phyloP scores from a whole-genome alignment of 2,329 filamentous ascomycete species.

The Curvularia spicifera region DNA sequence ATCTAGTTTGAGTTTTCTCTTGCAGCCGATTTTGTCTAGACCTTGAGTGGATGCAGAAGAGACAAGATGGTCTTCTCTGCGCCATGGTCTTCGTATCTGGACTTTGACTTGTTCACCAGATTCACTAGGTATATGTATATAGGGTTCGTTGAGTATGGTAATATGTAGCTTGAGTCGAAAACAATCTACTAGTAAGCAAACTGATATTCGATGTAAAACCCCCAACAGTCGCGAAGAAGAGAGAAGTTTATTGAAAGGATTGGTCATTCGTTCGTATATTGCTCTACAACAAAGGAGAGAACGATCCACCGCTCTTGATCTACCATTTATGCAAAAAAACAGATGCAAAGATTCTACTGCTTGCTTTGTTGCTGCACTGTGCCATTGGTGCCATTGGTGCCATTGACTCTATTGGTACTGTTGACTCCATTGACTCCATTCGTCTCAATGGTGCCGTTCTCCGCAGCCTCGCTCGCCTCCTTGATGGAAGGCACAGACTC shows the following conservation, averaged over 20 bases:
- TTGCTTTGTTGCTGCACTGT: background rate
- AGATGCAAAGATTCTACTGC: background rate
- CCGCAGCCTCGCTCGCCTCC: constrained; percentile 8
- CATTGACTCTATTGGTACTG: background rate
- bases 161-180: background rate
- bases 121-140: background rate
- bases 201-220: background rate
- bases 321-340: background rate
- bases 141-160: background rate
- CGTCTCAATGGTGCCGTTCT: background rate
- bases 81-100: background rate
- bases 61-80: background rate
- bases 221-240: background rate
- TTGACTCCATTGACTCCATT: background rate
- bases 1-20: background rate
- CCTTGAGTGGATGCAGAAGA: background rate
- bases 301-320: constrained; percentile 8
- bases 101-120: background rate
- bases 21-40: background rate
- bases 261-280: background rate
- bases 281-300: background rate
- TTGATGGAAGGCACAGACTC: constrained; percentile 13
- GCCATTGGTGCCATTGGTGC: background rate
- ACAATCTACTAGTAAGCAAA: background rate
- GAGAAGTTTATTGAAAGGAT: background rate